A percentile compares a stretch with the other conserved stretches of the same genome.
phyloP scores from a whole-genome alignment of 345 rosid genomes.

The Crucihimalaya himalaica region DNA sequence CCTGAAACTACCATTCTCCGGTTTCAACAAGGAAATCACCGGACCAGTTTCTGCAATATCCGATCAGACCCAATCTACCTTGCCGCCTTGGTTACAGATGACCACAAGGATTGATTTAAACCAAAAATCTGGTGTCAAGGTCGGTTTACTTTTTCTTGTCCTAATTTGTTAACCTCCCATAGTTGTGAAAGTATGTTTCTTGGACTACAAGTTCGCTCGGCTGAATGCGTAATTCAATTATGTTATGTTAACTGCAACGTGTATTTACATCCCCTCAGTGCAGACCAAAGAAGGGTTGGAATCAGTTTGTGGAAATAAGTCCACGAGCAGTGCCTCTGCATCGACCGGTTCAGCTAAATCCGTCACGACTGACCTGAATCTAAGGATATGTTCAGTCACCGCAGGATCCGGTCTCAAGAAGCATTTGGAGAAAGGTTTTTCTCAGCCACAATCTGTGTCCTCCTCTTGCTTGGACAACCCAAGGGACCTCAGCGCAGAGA shows the following conservation, averaged over 20 bases:
- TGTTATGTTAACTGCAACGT: constrained; percentile 44
- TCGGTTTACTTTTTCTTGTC: constrained; percentile 33
- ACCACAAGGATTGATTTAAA: constrained; percentile 45
- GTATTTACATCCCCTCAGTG: constrained; percentile 54
- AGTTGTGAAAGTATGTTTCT: constrained; percentile 13
- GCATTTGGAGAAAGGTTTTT: constrained; percentile 10
- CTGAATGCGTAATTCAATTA: not conserved
- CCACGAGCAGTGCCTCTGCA: constrained; percentile 24
- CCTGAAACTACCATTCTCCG: constrained; percentile 46
- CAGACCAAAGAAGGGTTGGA: constrained; percentile 60
- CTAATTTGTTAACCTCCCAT: not conserved
- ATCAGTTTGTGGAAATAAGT: constrained; percentile 23
- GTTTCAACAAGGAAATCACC: constrained; percentile 28
- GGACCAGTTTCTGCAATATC: constrained; percentile 50
- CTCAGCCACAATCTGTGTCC: constrained; percentile 44
- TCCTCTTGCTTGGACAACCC: constrained; percentile 43
- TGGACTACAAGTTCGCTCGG: constrained; percentile 17
- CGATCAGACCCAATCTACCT: constrained; percentile 57
- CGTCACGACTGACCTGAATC: constrained; percentile 59
- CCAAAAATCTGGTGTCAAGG: constrained; percentile 49
- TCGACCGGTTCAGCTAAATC: constrained; percentile 39
- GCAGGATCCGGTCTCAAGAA: constrained; percentile 39
- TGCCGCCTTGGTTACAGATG: constrained; percentile 81
- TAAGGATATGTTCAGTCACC: constrained; percentile 46
- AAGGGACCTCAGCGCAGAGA: constrained; percentile 34